Evolutionary conservation across 805 yeast genomes (phyloP), one percentile per base, ranked within the genome.

Genomic region (Ogataea henricii): DNA sequence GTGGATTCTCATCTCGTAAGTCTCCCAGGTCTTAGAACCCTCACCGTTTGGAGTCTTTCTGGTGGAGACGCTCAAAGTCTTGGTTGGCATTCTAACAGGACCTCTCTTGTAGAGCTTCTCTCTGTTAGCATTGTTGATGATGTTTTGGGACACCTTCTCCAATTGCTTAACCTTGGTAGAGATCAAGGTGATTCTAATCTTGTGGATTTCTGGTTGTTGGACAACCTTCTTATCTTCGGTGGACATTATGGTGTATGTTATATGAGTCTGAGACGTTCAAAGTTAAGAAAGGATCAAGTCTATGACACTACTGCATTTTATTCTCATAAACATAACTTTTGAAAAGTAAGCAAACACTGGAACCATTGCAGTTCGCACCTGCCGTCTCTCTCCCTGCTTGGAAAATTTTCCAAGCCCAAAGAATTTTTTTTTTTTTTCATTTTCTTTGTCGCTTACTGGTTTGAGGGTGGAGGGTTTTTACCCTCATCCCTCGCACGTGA

Each of bases 1-100:
- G 96, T 94, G 99, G 84, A 94, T 90, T 87, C 97, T 92, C 96
- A 94, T 87, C 84, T 94, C 99, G 78, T 85, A 94, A 69, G 95
- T 81, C 76, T 94, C 99, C 97, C 97, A 94, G 70, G 99, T 94
- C 92, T 94, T 94, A 68, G 99, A 94, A 94, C 99, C 99, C 83
- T 94, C 97, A 94, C 99, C 99, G 78, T 95, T 95, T 72, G 99
- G 99, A 73, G 99, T 87, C 91, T 94, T 94, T 89, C 99, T 90
- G 88, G 99, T 94, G 80, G 96, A 82, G 81, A 94, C 82, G 79
- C 87, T 89, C 72, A 94, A 87, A 67, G 87, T 94, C 87, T 91
- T 94, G 79, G 99, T 94, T 82, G 99, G 99, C 81, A 94, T 79
- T 88, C 99, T 91, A 72, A 94, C 96, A 67, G 99, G 99, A 73